A percentile compares a stretch with the other conserved stretches of the same genome.
Conservation (phyloP, 169 alveolate genomes). For the Cryptosporidium ryanae region DNA sequence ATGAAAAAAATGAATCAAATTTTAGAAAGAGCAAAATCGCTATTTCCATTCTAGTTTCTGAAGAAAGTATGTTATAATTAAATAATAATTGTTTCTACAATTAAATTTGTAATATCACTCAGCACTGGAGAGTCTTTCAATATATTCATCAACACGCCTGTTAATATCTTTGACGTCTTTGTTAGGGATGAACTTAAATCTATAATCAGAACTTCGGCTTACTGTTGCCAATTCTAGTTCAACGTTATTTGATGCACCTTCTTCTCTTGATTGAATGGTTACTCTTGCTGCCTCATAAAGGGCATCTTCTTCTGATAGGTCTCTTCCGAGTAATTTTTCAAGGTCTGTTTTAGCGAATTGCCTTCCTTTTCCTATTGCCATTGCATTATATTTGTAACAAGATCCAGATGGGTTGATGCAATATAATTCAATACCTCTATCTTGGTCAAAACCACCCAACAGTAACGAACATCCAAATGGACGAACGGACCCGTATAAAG, state of each 20-base stretch:
- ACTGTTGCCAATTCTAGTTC: slow-evolving; percentile 77
- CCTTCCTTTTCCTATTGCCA: slow-evolving; percentile 94
- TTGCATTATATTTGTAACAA: slow-evolving; percentile 91
- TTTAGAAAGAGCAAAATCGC: no score
- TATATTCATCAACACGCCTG: slow-evolving; percentile 53
- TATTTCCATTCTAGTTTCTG: no score
- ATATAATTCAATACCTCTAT: slow-evolving; percentile 86
- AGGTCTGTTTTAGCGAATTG: slow-evolving; percentile 92
- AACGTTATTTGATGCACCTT: slow-evolving; percentile 73
- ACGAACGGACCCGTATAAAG: slow-evolving; percentile 90
- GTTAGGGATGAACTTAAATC: slow-evolving; percentile 32
- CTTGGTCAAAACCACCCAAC: slow-evolving; percentile 86
- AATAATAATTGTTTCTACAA: neutral
- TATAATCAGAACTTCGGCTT: slow-evolving; percentile 37
- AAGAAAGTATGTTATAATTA: no score
- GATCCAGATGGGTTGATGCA: slow-evolving; percentile 93
- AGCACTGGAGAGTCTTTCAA: slow-evolving; percentile 59
- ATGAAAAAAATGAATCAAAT: no score
- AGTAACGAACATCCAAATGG: slow-evolving; percentile 94
- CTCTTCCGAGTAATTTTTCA: slow-evolving; percentile 83
- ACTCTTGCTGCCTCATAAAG: slow-evolving; percentile 73
- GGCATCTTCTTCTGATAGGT: slow-evolving; percentile 76
- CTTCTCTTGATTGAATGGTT: slow-evolving; percentile 75
- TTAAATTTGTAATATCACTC: slow-evolving; percentile 6
- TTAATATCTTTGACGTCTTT: slow-evolving; percentile 13